phyloP scores from a whole-genome alignment of 2,329 filamentous ascomycete species.

The Sporothrix brasiliensis region DNA sequence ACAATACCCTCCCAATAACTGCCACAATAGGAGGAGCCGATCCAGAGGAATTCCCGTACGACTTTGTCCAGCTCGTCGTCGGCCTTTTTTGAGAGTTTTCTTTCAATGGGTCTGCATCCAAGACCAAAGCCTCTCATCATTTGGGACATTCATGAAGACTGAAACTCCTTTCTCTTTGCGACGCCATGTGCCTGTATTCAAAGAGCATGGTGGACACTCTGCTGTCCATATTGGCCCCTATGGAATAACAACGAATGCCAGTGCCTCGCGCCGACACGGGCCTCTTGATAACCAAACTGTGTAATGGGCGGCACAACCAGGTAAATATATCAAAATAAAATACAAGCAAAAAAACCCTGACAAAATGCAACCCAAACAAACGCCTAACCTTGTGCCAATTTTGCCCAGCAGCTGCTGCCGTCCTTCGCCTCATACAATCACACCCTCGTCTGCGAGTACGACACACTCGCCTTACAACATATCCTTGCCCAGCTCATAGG shows the following conservation, averaged over 20 bases:
- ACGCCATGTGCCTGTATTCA: neutral
- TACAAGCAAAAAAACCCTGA: slow-evolving; percentile 9
- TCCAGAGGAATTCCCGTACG: slow-evolving; percentile 3
- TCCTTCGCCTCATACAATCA: neutral
- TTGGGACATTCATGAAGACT: neutral
- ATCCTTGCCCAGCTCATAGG: slow-evolving; percentile 62
- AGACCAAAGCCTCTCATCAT: neutral
- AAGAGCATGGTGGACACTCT: neutral
- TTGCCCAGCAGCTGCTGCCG: slow-evolving; percentile 12
- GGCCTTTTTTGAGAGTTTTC: neutral
- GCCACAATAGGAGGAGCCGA: neutral
- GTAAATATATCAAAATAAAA: slow-evolving; percentile 11
- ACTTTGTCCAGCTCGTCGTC: neutral
- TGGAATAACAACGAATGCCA: neutral
- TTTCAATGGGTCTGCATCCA: neutral
- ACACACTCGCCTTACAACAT: slow-evolving; percentile 40
- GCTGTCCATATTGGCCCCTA: neutral
- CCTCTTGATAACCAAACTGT: slow-evolving; percentile 7
- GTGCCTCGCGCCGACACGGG: neutral
- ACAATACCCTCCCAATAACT: neutral
- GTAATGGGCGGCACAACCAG: neutral
- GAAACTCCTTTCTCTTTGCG: neutral
- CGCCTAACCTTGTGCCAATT: slow-evolving; percentile 16
- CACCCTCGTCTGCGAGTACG: neutral
- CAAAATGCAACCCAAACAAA: neutral